A percentile compares a stretch with the other conserved stretches of the same genome.
Conservation (phyloP, 768 basidiomycete species). For the Clavaria fumosa region DNA sequence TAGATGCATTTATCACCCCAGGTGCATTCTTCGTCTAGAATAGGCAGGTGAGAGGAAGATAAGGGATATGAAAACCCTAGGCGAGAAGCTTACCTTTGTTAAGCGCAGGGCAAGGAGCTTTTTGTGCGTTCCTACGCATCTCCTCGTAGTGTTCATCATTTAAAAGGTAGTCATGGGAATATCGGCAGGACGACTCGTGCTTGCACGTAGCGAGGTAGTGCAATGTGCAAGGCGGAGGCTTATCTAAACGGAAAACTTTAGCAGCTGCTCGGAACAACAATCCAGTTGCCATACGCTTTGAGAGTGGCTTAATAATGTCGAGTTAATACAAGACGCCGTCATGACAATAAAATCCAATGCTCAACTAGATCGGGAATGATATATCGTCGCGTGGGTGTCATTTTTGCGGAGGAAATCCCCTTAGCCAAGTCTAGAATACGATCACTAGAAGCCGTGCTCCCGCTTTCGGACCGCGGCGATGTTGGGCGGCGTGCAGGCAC, state of each 20-base stretch:
- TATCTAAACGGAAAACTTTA: no score
- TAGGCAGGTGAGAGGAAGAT: slow-evolving; percentile 8
- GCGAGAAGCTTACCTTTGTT: slow-evolving; percentile 33
- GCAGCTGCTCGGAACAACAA: no score
- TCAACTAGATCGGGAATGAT: slow-evolving; percentile 40
- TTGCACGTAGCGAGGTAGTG: slow-evolving; percentile 51
- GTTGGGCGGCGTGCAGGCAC: no score
- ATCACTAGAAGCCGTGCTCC: no score
- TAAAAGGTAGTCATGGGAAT: slow-evolving; percentile 45
- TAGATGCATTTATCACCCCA: slow-evolving; percentile 49
- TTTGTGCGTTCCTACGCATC: slow-evolving; percentile 41
- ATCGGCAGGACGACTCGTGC: slow-evolving; percentile 41
- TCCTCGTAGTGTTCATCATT: slow-evolving; percentile 36
- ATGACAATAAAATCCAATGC: slow-evolving; percentile 10
- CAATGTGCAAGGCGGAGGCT: slow-evolving; percentile 50
- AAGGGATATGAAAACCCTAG: slow-evolving; percentile 4
- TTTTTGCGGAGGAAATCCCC: no score
- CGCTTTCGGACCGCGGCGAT: no score
- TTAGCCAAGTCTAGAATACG: no score
- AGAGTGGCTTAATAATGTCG: slow-evolving; percentile 29
- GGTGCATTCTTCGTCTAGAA: slow-evolving; percentile 35
- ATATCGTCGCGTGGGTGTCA: no score
- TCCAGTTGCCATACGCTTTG: no score
- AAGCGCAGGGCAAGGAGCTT: slow-evolving; percentile 41
- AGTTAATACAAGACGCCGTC: slow-evolving; percentile 11